phyloP scores from a whole-genome alignment of 2,329 filamentous ascomycete species.

The Apiospora hydei region DNA sequence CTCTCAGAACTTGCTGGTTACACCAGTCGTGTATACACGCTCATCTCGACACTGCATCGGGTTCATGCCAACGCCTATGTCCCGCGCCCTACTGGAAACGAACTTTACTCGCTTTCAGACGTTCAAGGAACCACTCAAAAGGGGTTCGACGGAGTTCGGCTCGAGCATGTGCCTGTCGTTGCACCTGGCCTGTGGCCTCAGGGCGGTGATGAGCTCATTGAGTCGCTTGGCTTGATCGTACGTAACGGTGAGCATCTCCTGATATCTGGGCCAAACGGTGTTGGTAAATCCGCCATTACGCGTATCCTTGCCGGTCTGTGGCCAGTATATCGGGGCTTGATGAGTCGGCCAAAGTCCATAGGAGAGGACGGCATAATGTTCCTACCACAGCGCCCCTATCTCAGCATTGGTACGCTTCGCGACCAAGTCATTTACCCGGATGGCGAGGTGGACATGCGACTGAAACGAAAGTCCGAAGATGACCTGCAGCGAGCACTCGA shows the following conservation, averaged over 20 bases:
- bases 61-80: constrained; percentile 92
- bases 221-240: constrained; percentile 87
- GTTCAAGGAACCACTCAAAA: constrained; percentile 93
- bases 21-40: constrained; percentile 92
- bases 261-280: constrained; percentile 93
- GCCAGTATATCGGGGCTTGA: constrained; percentile 91
- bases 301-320: constrained; percentile 91
- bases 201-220: constrained; percentile 89
- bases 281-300: constrained; percentile 89
- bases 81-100: constrained; percentile 69
- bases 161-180: constrained; percentile 93
- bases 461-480: constrained; percentile 77
- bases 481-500: constrained; percentile 83
- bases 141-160: constrained; percentile 91
- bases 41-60: constrained; percentile 93
- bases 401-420: constrained; percentile 88
- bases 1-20: constrained; percentile 94
- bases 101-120: constrained; percentile 89
- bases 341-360: constrained; percentile 81
- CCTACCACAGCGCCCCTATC: constrained; percentile 90
- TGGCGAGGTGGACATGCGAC: constrained; percentile 91
- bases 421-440: constrained; percentile 99
- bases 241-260: constrained; percentile 91
- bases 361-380: constrained; percentile 98
- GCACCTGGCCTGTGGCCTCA: constrained; percentile 88